Conservation (phyloP, 2,329 filamentous ascomycete genomes). For the Parafenestella ontariensis region DNA sequence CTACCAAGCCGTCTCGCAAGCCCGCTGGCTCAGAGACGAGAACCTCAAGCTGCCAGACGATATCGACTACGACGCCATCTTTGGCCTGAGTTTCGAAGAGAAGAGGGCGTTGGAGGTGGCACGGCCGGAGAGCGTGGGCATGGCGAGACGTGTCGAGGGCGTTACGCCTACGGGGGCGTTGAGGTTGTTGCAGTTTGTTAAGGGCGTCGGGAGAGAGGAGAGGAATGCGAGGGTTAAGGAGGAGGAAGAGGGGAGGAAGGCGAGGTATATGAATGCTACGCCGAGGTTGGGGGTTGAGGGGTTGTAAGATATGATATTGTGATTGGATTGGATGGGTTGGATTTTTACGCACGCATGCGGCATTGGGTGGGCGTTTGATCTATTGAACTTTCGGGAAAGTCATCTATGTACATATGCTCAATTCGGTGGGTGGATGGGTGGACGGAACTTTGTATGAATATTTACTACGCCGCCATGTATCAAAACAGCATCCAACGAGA, state of each 20-base stretch:
- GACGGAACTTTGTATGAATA: too few species aligned
- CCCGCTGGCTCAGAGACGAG: slow-evolving; percentile 78
- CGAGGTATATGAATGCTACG: slow-evolving; percentile 23
- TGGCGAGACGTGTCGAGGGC: slow-evolving; percentile 87
- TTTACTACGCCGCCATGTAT: too few species aligned
- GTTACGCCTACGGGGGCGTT: slow-evolving; percentile 61
- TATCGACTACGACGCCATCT: slow-evolving; percentile 76
- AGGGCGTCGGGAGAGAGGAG: slow-evolving; percentile 48
- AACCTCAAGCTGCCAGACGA: slow-evolving; percentile 72
- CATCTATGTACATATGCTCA: background rate
- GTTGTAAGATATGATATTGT: slow-evolving; percentile 4
- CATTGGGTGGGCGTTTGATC: background rate
- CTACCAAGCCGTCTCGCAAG: slow-evolving; percentile 71
- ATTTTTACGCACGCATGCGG: background rate
- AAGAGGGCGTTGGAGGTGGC: slow-evolving; percentile 72
- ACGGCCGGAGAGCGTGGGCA: slow-evolving; percentile 83
- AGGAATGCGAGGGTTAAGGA: slow-evolving; percentile 35
- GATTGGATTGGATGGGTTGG: background rate
- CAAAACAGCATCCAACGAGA: too few species aligned
- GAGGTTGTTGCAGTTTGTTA: slow-evolving; percentile 69
- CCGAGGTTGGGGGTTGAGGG: slow-evolving; percentile 11
- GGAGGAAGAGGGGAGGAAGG: slow-evolving; percentile 42
- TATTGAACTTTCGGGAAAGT: too few species aligned
- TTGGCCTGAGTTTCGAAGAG: slow-evolving; percentile 82
- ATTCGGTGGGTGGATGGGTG: too few species aligned